A percentile compares a stretch with the other conserved stretches of the same genome.
phyloP scores from a whole-genome alignment of 495 filamentous ascomycete genomes.

The Astrothelium subdiscretum region DNA sequence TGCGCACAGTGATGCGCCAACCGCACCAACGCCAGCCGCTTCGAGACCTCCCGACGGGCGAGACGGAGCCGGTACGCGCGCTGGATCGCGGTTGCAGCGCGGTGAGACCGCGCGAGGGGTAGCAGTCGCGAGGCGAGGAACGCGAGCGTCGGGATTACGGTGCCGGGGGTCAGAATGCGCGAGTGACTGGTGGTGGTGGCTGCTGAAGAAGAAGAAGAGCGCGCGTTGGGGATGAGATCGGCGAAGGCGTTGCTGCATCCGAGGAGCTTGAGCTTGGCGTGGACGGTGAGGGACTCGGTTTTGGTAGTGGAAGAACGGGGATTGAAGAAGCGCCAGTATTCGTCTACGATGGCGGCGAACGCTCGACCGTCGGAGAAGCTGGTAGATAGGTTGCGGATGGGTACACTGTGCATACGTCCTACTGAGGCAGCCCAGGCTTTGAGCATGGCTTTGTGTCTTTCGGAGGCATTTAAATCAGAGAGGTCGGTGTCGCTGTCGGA shows the following conservation, averaged over 20 bases:
- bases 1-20: constrained; percentile 25
- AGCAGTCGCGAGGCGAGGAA: constrained; percentile 55
- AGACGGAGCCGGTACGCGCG: constrained; percentile 24
- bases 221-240: constrained; percentile 18
- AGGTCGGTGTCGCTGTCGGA: constrained; percentile 10
- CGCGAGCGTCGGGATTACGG: constrained; percentile 43
- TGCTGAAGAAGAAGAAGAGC: not conserved
- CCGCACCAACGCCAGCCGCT: constrained; percentile 17
- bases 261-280: constrained; percentile 21
- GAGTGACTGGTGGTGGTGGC: not conserved
- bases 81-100: constrained; percentile 44
- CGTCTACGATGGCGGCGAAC: constrained; percentile 47
- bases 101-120: constrained; percentile 35
- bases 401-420: constrained; percentile 35
- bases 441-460: constrained; percentile 28
- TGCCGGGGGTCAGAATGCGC: constrained; percentile 35
- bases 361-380: constrained; percentile 47
- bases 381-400: constrained; percentile 46
- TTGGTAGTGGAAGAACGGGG: not conserved
- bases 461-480: not conserved
- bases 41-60: constrained; percentile 3
- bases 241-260: constrained; percentile 29
- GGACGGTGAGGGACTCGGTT: constrained; percentile 7
- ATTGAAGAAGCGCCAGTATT: constrained; percentile 38
- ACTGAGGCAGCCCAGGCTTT: constrained; percentile 44